phyloP scores from a whole-genome alignment of 2,329 filamentous ascomycete genomes.

The Arthroderma sp. region DNA sequence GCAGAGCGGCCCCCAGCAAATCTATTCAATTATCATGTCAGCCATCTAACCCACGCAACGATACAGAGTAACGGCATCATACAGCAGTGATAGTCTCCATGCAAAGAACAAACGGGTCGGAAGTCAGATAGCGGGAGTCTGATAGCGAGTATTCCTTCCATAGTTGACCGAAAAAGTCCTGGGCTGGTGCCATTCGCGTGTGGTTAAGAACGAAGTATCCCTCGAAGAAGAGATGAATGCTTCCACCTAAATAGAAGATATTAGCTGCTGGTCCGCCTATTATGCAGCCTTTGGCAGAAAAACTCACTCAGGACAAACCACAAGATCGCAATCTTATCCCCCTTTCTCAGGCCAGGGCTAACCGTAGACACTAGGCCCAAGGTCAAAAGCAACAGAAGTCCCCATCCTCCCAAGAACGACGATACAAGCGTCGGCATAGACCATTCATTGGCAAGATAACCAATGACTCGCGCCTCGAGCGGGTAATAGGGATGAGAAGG shows the following conservation, averaged over 20 bases:
- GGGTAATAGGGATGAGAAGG: slow-evolving; percentile 60
- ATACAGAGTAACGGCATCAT: slow-evolving; percentile 19
- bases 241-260: slow-evolving; percentile 23
- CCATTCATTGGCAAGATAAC: slow-evolving; percentile 54
- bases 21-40: slow-evolving; percentile 20
- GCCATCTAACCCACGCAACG: slow-evolving; percentile 1
- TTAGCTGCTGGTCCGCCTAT: not conserved
- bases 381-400: slow-evolving; percentile 44
- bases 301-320: slow-evolving; percentile 64
- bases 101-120: slow-evolving; percentile 72
- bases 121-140: slow-evolving; percentile 74
- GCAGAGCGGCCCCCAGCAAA: slow-evolving; percentile 49
- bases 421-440: slow-evolving; percentile 45
- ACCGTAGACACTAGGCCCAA: slow-evolving; percentile 40
- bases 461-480: slow-evolving; percentile 45
- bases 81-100: slow-evolving; percentile 74
- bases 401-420: slow-evolving; percentile 45
- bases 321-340: slow-evolving; percentile 48
- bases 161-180: slow-evolving; percentile 66
- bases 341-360: slow-evolving; percentile 39
- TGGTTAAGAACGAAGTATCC: slow-evolving; percentile 69
- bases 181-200: slow-evolving; percentile 48
- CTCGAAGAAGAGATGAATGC: slow-evolving; percentile 68
- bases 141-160: slow-evolving; percentile 90
- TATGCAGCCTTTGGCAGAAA: slow-evolving; percentile 11